These are phyloP conservation scores for Fraxinus sp. DNA, from an alignment of 305 asterid genomes.

Conservation along the genomic window DNA sequence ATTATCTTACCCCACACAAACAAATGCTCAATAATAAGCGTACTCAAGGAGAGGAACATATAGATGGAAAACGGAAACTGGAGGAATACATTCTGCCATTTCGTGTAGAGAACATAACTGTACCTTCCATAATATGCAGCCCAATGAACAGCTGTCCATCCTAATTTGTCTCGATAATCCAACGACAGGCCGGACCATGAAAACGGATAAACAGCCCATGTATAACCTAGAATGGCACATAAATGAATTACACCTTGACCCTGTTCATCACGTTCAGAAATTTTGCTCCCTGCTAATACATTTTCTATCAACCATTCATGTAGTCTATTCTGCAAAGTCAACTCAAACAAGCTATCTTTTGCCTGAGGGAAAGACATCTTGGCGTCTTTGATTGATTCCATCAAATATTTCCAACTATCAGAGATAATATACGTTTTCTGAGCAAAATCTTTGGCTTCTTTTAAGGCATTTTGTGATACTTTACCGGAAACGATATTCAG, in stretches of 20 bases:
- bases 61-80: neutral
- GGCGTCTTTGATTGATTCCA: slow-evolving; percentile 48
- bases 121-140: slow-evolving; percentile 95
- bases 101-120: slow-evolving; percentile 1
- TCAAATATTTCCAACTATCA: slow-evolving; percentile 54
- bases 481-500: slow-evolving; percentile 50
- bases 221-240: slow-evolving; percentile 87
- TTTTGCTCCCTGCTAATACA: slow-evolving; percentile 59
- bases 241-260: slow-evolving; percentile 95
- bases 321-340: slow-evolving; percentile 67
- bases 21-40: neutral
- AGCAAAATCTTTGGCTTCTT: slow-evolving; percentile 67
- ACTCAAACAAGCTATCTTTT: slow-evolving; percentile 69
- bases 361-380: slow-evolving; percentile 62
- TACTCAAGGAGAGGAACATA: slow-evolving; percentile 11
- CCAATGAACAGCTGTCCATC: slow-evolving; percentile 99
- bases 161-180: slow-evolving; percentile 88
- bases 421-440: slow-evolving; percentile 49
- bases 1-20: neutral
- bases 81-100: neutral
- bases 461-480: slow-evolving; percentile 51
- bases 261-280: slow-evolving; percentile 73
- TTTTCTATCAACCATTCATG: slow-evolving; percentile 85
- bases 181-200: slow-evolving; percentile 80
- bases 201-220: slow-evolving; percentile 85